Base-by-base conservation (phyloP, 352 stramenopile species). In the Pythium brachiatum region DNA sequence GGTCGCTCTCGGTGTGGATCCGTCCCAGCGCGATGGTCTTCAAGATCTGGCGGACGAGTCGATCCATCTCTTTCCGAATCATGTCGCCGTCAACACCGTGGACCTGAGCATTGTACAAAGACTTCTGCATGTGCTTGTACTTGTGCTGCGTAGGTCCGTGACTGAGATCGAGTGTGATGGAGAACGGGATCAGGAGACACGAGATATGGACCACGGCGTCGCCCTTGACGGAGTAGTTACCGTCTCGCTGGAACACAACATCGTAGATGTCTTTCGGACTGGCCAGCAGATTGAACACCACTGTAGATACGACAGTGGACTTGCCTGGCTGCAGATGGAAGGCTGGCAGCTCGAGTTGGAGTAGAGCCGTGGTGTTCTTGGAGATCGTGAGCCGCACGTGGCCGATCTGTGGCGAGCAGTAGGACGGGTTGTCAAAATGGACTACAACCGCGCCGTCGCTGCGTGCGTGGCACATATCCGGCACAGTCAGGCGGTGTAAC, bases 181-280 rank as follows among this genome's bases (percentile, higher is more conserved):
- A 90, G 57, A 94, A 90, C 0, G 85, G 82, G 31, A 92, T 60
- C 20, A 94, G 64, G 46, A 94, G 64, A 60, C 85, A 94, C 50
- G 60, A 80, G 54, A 92, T 84, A 18, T 70, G 66, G 23, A 94
- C 73, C 0, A 79, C 73, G 18, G 91, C 59, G 21, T 65, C 62
- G 32, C 82, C 85, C 11, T 57, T 39, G 5, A 92, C 57, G 12
- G 79, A 67, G 41, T 90, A 82, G 43, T 65, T 75, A 25, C 64
- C 64, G 9, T 54, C 54, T 26, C 77, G 60, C 25, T 62, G 39
- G n/a, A 91, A 80, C 21, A 91, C 74, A 8, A 91, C 50, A 16
- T 63, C 65, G 51, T 92, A 75, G 11, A 92, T 60, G 18, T 58
- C 66, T 2, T 80, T 46, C 5, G 85, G 78, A 12, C 66, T 73